These are phyloP conservation scores for Lathyrus aphaca DNA, from an alignment of 306 rosid genomes.

Conservation along the genomic window DNA sequence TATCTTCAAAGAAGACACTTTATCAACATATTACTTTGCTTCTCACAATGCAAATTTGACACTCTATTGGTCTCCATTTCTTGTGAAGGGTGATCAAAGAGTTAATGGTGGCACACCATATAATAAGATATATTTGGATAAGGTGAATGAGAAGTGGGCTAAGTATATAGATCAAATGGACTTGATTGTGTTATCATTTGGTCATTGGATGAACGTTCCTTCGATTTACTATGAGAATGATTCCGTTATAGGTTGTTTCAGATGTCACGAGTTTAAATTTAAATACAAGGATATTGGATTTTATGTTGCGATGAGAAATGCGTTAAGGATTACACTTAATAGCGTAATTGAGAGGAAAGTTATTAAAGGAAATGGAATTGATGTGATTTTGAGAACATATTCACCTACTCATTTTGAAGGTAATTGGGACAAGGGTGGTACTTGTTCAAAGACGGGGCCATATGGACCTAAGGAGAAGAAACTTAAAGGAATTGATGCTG, in stretches of 20 bases:
- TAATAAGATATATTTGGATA: slow-evolving; percentile 56
- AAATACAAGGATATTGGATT: slow-evolving; percentile 57
- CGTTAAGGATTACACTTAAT: neutral
- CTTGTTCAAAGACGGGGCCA: neutral
- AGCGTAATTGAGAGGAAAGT: slow-evolving; percentile 33
- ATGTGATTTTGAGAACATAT: slow-evolving; percentile 1
- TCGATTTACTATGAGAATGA: slow-evolving; percentile 62
- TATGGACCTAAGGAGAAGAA: neutral
- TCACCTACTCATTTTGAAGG: neutral
- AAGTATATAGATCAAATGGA: slow-evolving; percentile 50
- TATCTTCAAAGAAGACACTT: neutral
- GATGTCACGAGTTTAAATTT: slow-evolving; percentile 46
- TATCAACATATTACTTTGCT: slow-evolving; percentile 19
- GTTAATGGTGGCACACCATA: slow-evolving; percentile 37
- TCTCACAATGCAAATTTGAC: slow-evolving; percentile 58
- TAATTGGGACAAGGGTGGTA: neutral
- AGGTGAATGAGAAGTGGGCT: slow-evolving; percentile 61
- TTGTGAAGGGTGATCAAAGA: slow-evolving; percentile 62
- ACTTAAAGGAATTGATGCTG: neutral
- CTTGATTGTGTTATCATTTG: slow-evolving; percentile 58
- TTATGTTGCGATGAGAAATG: slow-evolving; percentile 49
- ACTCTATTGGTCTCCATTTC: slow-evolving; percentile 75
- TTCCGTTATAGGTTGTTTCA: slow-evolving; percentile 53
- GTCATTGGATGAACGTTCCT: slow-evolving; percentile 68
- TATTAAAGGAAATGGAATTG: slow-evolving; percentile 22